Percentiles rank a stretch among this genome's conserved stretches.
Evolutionary conservation across 1,139 yeast genomes (phyloP).

Genomic region (Hansenula lynferdii): DNA sequence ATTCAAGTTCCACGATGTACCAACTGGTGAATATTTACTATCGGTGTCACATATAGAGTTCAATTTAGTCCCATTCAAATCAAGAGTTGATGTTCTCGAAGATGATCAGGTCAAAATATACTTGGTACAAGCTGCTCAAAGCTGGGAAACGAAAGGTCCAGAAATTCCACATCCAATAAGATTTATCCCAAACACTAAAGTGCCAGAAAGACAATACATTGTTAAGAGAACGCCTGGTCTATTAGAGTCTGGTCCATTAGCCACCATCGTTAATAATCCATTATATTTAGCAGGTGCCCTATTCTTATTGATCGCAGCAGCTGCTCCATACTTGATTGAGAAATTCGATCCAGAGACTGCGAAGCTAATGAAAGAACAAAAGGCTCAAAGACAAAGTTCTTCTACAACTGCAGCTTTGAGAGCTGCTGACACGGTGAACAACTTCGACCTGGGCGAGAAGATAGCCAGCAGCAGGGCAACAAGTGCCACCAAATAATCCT

Average conservation of each 20-base stretch:
- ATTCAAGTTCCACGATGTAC: conserved; percentile 11
- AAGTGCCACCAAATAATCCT: neutral
- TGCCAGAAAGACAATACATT: conserved; percentile 29
- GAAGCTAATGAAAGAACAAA: conserved; percentile 27
- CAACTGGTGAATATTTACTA: conserved; percentile 17
- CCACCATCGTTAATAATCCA: conserved; percentile 29
- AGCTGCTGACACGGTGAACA: conserved; percentile 7
- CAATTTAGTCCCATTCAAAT: conserved; percentile 18
- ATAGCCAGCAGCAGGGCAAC: neutral
- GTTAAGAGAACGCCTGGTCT: conserved; percentile 26
- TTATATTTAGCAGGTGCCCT: conserved; percentile 29
- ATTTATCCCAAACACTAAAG: conserved; percentile 20
- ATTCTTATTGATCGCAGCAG: conserved; percentile 20
- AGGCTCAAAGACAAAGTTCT: conserved; percentile 12
- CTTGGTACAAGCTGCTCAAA: conserved; percentile 10
- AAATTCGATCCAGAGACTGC: conserved; percentile 35
- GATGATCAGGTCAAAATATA: conserved; percentile 10
- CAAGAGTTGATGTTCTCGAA: conserved; percentile 12
- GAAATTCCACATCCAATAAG: conserved; percentile 18
- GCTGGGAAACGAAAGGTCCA: conserved; percentile 5
- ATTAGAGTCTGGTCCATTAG: conserved; percentile 29
- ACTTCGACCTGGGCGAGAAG: neutral
- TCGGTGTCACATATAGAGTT: conserved; percentile 13
- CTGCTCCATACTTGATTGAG: conserved; percentile 30
- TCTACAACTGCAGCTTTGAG: conserved; percentile 8